Base-by-base conservation (phyloP, 1,139 yeast species). In the Komagataea norvegica region DNA sequence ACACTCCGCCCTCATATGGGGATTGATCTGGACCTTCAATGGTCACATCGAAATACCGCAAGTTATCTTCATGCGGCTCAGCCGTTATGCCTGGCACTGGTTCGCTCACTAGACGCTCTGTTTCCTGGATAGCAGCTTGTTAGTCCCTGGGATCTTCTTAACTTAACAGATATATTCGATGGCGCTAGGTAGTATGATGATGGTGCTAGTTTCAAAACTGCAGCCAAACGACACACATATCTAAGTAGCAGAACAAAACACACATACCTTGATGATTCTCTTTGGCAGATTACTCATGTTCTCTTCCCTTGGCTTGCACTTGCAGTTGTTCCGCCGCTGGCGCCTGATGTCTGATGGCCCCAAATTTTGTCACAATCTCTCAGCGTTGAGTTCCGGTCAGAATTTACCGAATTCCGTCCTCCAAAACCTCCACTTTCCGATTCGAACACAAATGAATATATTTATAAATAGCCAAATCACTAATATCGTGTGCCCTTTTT, bases 11-110 rank as follows among this genome's bases (percentile, higher is more conserved):
- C 49, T 87, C 94, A 52, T 86, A 87, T 2, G 96, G 95, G 10
- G 93, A 80, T 40, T 80, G 79, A 16, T 72, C 67, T 8, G 99
- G 98, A 0, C 99, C 99, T 47, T 86, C 88, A 47, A 91, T 83
- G 5, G 86, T 77, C 16, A 82, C 89, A 49, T 87, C 87, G 56
- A 91, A 91, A 60, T 91, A 87, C 48, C 98, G 76, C 51, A 91
- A 69, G 60, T 91, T 91, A 46, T 88, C 96, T 43, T 89, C 97
- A 47, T 85, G 93, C 6, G 98, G 98, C 31, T 68, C 74, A 2
- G 98, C 98, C 1, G 81, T 73, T 55, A 91, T 93, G 2, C 98
- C 98, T 1, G 96, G 95, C 2, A 91, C 97, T 1, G 98, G 98
- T 54, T 93, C 98, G 27, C 89, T 79, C 26, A 83, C 83, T 33